Conservation (phyloP, 495 filamentous ascomycete genomes). For the Usnea hakonensis region DNA sequence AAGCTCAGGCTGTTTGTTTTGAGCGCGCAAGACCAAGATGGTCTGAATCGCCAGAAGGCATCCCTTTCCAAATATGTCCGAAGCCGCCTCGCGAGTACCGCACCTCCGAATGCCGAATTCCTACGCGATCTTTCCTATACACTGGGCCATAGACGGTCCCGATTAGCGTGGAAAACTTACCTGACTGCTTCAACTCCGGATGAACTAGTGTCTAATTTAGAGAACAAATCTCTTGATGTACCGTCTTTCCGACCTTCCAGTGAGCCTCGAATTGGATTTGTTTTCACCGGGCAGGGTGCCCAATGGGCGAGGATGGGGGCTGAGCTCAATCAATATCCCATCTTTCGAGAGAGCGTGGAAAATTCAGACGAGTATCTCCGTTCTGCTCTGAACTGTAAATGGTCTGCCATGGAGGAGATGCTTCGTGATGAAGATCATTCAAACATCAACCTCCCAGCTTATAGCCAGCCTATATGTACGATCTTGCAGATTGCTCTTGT, state of each 20-base stretch:
- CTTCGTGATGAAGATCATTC: slow-evolving; percentile 8
- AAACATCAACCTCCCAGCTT: slow-evolving; percentile 26
- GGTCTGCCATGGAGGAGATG: slow-evolving; percentile 26
- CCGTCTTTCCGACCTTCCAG: slow-evolving; percentile 6
- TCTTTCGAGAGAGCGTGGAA: slow-evolving; percentile 29
- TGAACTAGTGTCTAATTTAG: not conserved
- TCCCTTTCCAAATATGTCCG: slow-evolving; percentile 24
- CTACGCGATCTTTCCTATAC: slow-evolving; percentile 18
- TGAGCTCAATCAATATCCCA: slow-evolving; percentile 28
- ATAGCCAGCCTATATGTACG: slow-evolving; percentile 36
- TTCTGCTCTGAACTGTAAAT: slow-evolving; percentile 16
- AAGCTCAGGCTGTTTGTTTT: not conserved
- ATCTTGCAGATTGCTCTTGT: slow-evolving; percentile 39
- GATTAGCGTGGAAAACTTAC: slow-evolving; percentile 6
- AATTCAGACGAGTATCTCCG: slow-evolving; percentile 22
- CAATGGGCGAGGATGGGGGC: slow-evolving; percentile 58
- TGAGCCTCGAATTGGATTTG: slow-evolving; percentile 12
- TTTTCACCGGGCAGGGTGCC: slow-evolving; percentile 61
- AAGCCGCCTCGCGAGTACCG: not conserved
- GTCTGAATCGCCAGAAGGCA: slow-evolving; percentile 26
- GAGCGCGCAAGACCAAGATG: not conserved
- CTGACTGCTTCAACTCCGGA: not conserved
- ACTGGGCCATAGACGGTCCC: slow-evolving; percentile 9
- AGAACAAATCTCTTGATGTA: not conserved
- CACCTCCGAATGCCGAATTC: not conserved